Evolutionary conservation across 306 rosid genomes (phyloP), one percentile per base, ranked within the genome.

Genomic region (Glycine tomentella): DNA sequence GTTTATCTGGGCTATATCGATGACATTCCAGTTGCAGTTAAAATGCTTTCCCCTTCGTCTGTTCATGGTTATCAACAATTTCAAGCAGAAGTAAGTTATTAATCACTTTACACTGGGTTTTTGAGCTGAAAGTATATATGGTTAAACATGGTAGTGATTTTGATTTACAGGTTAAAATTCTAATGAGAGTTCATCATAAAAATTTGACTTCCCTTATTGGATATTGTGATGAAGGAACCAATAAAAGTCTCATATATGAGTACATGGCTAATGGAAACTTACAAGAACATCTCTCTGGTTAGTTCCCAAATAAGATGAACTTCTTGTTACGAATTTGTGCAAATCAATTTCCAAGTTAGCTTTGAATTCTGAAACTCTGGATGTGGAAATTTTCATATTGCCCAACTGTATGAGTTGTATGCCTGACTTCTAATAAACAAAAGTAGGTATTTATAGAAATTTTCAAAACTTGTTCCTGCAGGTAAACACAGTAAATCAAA

Each of bases 21-120:
- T 59, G 75, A 73, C 13, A 67, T 71, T 77, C 80, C 78, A 64
- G 92, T 91, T 36, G 92, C 92, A 9, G 82, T 87, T 13, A 91
- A 91, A 80, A 77, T 87, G 84, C 88, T 91, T 45, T 86, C 90
- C 3, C 63, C 73, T 7, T 78, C 91, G 0, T 82, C 91, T 8
- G 64, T 57, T 34, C 89, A 81, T 20, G 89, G 92, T 3, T 77
- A 80, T 62, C 82, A 84, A n/a, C 84, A 89, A 73, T 89, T 89
- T 69, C 87, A 80, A 42, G 84, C 88, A 31, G 92, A 91, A 87
- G 92, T 71, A 82, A 5, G n/a, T 46, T n/a, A 2, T 25, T 42
- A 16, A 74, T 74, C 14, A 74, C 42, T 42, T 74, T 9, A 17
- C 3, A 42, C 20, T 2, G 17, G 2, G 25, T 50, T 20, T 20